phyloP scores from a whole-genome alignment of 805 yeast species.

The Candida alai region DNA sequence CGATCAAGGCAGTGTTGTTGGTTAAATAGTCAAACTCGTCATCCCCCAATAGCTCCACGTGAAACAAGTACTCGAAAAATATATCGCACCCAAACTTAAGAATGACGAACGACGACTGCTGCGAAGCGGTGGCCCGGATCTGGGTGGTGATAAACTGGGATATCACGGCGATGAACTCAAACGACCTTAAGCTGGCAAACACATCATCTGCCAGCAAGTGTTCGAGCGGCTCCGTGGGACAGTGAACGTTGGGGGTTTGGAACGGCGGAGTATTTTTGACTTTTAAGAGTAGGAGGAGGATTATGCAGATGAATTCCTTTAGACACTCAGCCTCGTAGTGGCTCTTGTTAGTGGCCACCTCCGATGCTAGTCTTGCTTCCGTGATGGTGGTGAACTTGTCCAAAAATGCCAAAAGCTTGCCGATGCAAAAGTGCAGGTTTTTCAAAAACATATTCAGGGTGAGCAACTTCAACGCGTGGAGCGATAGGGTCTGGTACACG shows the following conservation, averaged over 20 bases:
- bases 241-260: background rate
- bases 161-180: constrained; percentile 25
- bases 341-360: constrained; percentile 5
- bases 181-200: constrained; percentile 18
- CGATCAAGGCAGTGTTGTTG: constrained; percentile 22
- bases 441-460: constrained; percentile 36
- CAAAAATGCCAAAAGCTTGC: constrained; percentile 34
- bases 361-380: background rate
- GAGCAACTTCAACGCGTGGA: constrained; percentile 31
- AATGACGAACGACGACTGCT: constrained; percentile 26
- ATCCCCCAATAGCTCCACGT: constrained; percentile 31
- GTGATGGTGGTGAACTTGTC: constrained; percentile 20
- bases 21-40: constrained; percentile 29
- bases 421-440: constrained; percentile 33
- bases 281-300: constrained; percentile 30
- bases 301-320: constrained; percentile 34
- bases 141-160: constrained; percentile 29
- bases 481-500: constrained; percentile 30
- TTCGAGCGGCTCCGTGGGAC: constrained; percentile 8
- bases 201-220: constrained; percentile 15
- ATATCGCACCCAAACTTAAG: constrained; percentile 38
- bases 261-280: constrained; percentile 17
- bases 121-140: constrained; percentile 14
- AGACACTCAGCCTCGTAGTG: constrained; percentile 19
- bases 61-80: constrained; percentile 38